Evolutionary conservation across 2,329 filamentous ascomycete species (phyloP).

Genomic region (Periconia macrospinosa): DNA sequence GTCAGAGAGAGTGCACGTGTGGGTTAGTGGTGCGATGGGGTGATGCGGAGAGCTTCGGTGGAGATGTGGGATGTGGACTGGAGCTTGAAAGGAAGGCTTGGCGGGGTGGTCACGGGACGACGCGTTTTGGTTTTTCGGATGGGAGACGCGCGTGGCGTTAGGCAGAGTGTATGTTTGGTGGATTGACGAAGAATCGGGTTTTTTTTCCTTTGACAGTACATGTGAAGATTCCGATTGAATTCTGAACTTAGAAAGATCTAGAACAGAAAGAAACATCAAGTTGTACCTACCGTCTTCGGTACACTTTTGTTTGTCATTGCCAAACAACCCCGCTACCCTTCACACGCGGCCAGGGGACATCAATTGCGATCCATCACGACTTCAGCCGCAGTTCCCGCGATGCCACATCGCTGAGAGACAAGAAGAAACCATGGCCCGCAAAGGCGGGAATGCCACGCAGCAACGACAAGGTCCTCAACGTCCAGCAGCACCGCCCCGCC

Average conservation of each 20-base stretch:
- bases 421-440: conserved; percentile 44
- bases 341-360: too few species aligned
- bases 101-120: conserved; percentile 9
- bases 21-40: background rate
- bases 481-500: conserved; percentile 14
- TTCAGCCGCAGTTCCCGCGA: conserved; percentile 12
- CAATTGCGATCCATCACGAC: background rate
- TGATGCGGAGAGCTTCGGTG: background rate
- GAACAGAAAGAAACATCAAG: too few species aligned
- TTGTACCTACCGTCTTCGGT: too few species aligned
- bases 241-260: too few species aligned
- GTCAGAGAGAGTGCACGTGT: background rate
- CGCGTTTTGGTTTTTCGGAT: conserved; percentile 5
- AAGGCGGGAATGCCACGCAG: conserved; percentile 37
- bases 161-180: too few species aligned
- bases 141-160: too few species aligned
- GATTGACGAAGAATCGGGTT: too few species aligned
- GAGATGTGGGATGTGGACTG: background rate
- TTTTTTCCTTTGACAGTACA: too few species aligned
- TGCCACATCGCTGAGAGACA: conserved; percentile 23
- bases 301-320: too few species aligned
- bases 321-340: too few species aligned
- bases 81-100: conserved; percentile 6
- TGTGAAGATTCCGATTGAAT: too few species aligned
- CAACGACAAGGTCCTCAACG: conserved; percentile 12